Conservation (phyloP, 441 rosid species). For the Pelargonium citronellum region DNA sequence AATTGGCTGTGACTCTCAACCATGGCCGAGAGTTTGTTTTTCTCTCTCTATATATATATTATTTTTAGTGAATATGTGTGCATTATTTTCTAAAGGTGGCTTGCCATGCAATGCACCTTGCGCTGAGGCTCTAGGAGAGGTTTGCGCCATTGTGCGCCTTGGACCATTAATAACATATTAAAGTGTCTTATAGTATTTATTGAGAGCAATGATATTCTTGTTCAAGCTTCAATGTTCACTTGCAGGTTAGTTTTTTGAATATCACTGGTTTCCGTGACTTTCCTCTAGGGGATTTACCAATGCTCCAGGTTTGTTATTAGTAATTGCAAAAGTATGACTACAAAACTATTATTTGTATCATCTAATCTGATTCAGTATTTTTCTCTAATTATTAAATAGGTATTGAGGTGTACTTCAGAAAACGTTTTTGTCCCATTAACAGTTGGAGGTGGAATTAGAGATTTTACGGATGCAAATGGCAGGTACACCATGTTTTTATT, state of each 20-base stretch:
- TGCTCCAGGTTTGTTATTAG: constrained; percentile 66
- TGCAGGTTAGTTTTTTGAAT: constrained; percentile 82
- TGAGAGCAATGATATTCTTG: neutral
- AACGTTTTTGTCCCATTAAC: constrained; percentile 98
- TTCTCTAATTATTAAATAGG: constrained; percentile 38
- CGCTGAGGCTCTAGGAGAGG: too few relatives aligned
- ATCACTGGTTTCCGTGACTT: constrained; percentile 92
- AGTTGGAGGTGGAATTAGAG: constrained; percentile 98
- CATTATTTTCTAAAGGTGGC: too few relatives aligned
- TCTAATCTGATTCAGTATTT: neutral
- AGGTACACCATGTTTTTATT: constrained; percentile 37
- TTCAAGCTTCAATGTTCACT: constrained; percentile 1
- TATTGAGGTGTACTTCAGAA: constrained; percentile 75
- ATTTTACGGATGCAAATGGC: constrained; percentile 90
- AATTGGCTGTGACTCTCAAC: too few relatives aligned
- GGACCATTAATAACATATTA: too few relatives aligned
- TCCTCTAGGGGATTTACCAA: constrained; percentile 92
- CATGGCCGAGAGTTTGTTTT: too few relatives aligned
- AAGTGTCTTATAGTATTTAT: too few relatives aligned
- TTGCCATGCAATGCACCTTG: too few relatives aligned
- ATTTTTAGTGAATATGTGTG: too few relatives aligned
- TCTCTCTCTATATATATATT: too few relatives aligned
- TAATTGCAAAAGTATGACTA: constrained; percentile 4
- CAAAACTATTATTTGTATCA: neutral
- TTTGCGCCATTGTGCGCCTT: too few relatives aligned